A percentile compares a stretch with the other conserved stretches of the same genome.
phyloP scores from a whole-genome alignment of 192 early-diverging fungal species.

The Coemansia interrupta region DNA sequence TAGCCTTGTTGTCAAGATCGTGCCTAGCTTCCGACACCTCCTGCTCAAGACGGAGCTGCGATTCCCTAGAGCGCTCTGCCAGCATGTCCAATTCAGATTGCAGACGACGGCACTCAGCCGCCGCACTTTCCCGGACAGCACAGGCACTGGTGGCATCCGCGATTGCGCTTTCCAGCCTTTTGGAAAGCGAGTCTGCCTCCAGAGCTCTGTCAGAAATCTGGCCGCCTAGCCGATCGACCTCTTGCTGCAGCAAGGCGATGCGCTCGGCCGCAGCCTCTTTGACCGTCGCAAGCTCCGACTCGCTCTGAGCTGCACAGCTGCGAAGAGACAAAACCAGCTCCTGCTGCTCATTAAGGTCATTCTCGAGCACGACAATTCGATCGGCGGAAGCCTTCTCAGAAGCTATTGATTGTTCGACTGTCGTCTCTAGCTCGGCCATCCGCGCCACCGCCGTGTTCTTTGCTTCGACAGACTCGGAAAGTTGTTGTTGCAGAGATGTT shows the following conservation, averaged over 20 bases:
- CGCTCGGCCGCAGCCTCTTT: neutral
- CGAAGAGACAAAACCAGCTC: neutral
- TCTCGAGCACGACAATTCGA: slow-evolving; percentile 9
- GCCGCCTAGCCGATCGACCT: neutral
- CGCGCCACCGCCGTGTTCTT: neutral
- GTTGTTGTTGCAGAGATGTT: neutral
- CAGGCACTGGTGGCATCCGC: neutral
- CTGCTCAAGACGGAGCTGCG: slow-evolving; percentile 35
- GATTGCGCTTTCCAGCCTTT: neutral
- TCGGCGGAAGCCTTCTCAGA: neutral
- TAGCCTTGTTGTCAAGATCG: slow-evolving; percentile 29
- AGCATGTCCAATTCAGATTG: slow-evolving; percentile 12
- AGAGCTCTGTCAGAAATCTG: neutral
- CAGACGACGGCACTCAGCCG: slow-evolving; percentile 13
- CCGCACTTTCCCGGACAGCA: neutral
- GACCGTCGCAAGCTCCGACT: neutral
- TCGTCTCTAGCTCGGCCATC: neutral
- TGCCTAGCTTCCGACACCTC: slow-evolving; percentile 13
- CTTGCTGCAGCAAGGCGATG: neutral
- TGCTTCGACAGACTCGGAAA: neutral
- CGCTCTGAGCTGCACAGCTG: neutral
- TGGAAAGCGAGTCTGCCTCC: neutral
- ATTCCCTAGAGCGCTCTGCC: slow-evolving; percentile 6
- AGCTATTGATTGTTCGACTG: neutral
- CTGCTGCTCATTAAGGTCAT: neutral